phyloP scores from a whole-genome alignment of 129 eudicot genomes.

The Ambrosia artemisiifolia region DNA sequence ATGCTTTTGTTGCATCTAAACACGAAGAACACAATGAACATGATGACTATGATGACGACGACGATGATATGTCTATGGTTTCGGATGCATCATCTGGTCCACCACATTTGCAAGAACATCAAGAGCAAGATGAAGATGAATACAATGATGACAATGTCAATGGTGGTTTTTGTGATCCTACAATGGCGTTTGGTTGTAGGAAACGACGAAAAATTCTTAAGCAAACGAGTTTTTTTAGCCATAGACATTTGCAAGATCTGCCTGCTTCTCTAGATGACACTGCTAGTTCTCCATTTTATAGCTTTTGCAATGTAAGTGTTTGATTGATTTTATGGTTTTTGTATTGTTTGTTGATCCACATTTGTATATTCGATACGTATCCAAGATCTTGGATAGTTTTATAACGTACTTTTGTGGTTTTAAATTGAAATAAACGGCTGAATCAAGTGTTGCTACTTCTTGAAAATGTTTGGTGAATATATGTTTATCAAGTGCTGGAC shows the following conservation, averaged over 20 bases:
- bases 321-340: background rate
- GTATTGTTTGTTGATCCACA: background rate
- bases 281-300: conserved; percentile 70
- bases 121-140: conserved; percentile 34
- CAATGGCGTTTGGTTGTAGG: background rate
- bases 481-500: background rate
- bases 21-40: background rate
- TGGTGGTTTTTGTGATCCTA: conserved; percentile 18
- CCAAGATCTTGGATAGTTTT: conserved; percentile 8
- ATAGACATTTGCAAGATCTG: conserved; percentile 35
- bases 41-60: conserved; percentile 33
- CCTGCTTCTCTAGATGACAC: conserved; percentile 67
- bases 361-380: conserved; percentile 3
- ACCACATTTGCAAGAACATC: conserved; percentile 49
- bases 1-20: conserved; percentile 7
- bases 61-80: conserved; percentile 77
- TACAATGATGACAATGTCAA: background rate
- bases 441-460: too few species aligned
- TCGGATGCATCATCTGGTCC: conserved; percentile 95
- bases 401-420: background rate
- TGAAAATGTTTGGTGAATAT: background rate
- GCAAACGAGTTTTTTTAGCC: conserved; percentile 28
- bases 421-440: background rate
- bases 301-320: conserved; percentile 48
- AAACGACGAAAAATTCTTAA: conserved; percentile 15